Evolutionary conservation across 306 rosid species (phyloP).

Genomic region (Inga laurina): DNA sequence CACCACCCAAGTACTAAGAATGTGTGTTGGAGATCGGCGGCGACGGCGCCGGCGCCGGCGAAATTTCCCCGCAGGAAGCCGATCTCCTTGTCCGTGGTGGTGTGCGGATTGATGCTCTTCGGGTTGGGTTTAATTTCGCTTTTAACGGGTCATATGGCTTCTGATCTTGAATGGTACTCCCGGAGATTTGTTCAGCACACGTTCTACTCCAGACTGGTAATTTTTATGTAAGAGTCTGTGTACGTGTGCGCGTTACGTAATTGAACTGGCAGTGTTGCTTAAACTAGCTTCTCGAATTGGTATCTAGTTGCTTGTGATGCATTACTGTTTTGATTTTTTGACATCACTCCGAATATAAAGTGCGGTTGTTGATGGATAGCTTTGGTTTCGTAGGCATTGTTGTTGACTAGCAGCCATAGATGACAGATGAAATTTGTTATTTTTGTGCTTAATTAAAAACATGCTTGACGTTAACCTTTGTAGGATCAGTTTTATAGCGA

Average conservation of each 20-base stretch:
- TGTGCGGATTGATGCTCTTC: constrained; percentile 83
- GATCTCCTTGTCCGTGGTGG: constrained; percentile 61
- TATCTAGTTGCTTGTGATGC: not conserved
- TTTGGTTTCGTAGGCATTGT: constrained; percentile 1
- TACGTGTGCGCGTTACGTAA: not conserved
- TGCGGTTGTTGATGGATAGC: not conserved
- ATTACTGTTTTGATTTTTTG: not conserved
- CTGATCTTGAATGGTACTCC: constrained; percentile 97
- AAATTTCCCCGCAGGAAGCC: constrained; percentile 46
- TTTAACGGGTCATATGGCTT: constrained; percentile 82
- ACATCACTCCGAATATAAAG: not conserved
- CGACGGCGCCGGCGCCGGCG: constrained; percentile 26
- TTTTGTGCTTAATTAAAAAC: not conserved
- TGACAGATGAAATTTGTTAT: constrained; percentile 7
- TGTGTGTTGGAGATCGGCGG: constrained; percentile 51
- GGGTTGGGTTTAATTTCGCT: constrained; percentile 82
- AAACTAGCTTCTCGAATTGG: not conserved
- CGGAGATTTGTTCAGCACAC: constrained; percentile 65
- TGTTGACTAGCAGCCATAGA: not conserved
- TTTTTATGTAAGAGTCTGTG: not conserved
- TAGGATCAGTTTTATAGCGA: constrained; percentile 57
- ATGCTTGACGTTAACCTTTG: constrained; percentile 4
- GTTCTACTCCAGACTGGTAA: constrained; percentile 61
- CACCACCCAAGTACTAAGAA: constrained; percentile 44
- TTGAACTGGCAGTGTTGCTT: not conserved